These are phyloP conservation scores for Nicotiana knightiana DNA, from an alignment of 257 asterid genomes.

Conservation along the genomic window DNA sequence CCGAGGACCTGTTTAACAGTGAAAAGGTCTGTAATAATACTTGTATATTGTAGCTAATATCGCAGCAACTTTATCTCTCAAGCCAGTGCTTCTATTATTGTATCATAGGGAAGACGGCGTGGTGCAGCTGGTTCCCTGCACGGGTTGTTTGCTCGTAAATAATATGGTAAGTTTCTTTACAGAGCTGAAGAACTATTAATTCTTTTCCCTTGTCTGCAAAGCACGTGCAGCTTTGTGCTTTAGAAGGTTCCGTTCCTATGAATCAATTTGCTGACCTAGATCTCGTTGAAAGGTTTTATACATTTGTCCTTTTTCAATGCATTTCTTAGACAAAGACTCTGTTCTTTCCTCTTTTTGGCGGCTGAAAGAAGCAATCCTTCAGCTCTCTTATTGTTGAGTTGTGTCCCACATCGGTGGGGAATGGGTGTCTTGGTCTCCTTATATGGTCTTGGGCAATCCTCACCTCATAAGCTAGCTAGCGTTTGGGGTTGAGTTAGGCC, in stretches of 20 bases:
- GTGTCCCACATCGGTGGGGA: too few species aligned
- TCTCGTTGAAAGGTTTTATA: too few species aligned
- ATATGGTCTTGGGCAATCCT: too few species aligned
- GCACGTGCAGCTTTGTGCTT: background rate
- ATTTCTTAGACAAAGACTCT: too few species aligned
- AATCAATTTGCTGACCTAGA: background rate
- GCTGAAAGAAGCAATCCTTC: background rate
- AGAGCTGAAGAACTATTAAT: background rate
- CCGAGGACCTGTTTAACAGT: conserved; percentile 79
- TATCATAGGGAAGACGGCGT: background rate
- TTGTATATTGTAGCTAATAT: background rate
- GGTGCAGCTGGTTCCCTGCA: conserved; percentile 10
- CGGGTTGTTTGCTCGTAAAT: conserved; percentile 12
- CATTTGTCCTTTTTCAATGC: too few species aligned
- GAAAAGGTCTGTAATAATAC: conserved; percentile 51
- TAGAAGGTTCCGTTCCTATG: conserved; percentile 37
- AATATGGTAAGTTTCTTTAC: conserved; percentile 2
- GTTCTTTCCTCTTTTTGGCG: too few species aligned
- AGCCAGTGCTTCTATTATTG: background rate
- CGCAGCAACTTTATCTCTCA: background rate
- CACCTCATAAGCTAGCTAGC: too few species aligned
- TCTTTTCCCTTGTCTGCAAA: background rate
- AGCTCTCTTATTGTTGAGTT: background rate
- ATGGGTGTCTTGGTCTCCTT: too few species aligned
- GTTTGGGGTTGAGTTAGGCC: too few species aligned